phyloP scores from a whole-genome alignment of 2,329 filamentous ascomycete species.

The Ascocoryne sarcoides region DNA sequence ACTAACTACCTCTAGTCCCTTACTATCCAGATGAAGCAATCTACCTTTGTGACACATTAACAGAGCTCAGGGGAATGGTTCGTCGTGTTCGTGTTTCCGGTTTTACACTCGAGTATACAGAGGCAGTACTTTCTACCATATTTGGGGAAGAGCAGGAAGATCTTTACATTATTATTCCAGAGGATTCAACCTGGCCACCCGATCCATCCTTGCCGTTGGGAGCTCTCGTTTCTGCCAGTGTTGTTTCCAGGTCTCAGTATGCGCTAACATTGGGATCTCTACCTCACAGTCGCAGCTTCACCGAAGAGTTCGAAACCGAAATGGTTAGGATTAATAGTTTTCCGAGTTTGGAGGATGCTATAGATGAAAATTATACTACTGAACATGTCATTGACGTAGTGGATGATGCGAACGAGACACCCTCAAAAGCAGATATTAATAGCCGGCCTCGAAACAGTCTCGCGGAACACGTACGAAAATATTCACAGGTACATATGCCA shows the following conservation, averaged over 20 bases:
- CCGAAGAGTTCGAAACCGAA: conserved; percentile 5
- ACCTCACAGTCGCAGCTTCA: conserved; percentile 3
- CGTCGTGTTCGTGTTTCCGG: conserved; percentile 5
- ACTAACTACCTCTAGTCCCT: not conserved
- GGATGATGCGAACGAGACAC: not conserved
- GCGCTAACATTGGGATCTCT: not conserved
- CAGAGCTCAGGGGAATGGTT: conserved; percentile 3
- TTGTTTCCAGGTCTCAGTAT: not conserved
- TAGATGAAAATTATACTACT: not conserved
- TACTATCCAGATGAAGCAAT: not conserved
- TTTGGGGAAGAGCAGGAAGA: not conserved
- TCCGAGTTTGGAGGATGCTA: not conserved
- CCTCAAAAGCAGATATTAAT: not conserved
- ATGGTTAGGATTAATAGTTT: not conserved
- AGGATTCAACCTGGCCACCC: conserved; percentile 4
- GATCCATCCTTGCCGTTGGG: too few relatives aligned
- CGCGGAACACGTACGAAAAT: not conserved
- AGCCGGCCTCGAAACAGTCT: not conserved
- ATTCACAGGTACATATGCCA: not conserved
- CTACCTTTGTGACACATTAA: not conserved
- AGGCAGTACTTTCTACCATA: conserved; percentile 1
- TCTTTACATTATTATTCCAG: not conserved
- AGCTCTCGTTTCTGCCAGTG: too few relatives aligned
- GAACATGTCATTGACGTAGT: not conserved
- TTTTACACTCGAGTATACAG: conserved; percentile 2